Percentiles rank a stretch among this genome's conserved stretches.
Evolutionary conservation across 148 eudicot species (phyloP).

Genomic region (Rhododendron mucronatum): DNA sequence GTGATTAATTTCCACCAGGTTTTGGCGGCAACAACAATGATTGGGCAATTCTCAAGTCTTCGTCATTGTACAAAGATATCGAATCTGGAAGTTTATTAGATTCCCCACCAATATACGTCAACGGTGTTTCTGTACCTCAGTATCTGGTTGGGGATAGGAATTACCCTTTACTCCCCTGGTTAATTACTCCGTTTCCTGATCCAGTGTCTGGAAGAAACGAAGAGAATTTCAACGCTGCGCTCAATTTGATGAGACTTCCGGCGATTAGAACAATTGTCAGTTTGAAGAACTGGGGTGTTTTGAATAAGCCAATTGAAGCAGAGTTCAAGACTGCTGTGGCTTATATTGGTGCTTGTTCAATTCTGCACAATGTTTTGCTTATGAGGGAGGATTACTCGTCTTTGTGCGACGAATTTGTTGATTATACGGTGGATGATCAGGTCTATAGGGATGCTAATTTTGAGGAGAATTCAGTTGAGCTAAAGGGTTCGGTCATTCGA

Average conservation of each 20-base stretch:
- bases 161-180: constrained; percentile 80
- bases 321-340: constrained; percentile 62
- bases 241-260: constrained; percentile 30
- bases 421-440: constrained; percentile 16
- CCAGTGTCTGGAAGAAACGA: constrained; percentile 22
- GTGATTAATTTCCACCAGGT: background rate
- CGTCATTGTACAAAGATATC: constrained; percentile 57
- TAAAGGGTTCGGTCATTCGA: constrained; percentile 33
- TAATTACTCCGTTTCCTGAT: constrained; percentile 49
- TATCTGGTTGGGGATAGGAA: constrained; percentile 58
- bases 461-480: constrained; percentile 22
- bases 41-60: constrained; percentile 42
- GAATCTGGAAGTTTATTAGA: constrained; percentile 42
- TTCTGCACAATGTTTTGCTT: constrained; percentile 79
- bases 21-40: constrained; percentile 38
- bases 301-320: constrained; percentile 56
- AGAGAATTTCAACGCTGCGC: constrained; percentile 40
- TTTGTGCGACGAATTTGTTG: constrained; percentile 35
- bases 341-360: constrained; percentile 83
- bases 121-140: constrained; percentile 42
- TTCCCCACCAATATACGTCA: constrained; percentile 17
- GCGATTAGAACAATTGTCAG: constrained; percentile 44
- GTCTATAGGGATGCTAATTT: constrained; percentile 14
- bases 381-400: constrained; percentile 74
- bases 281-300: constrained; percentile 79